Evolutionary conservation across 805 yeast species (phyloP), one percentile per base, ranked within the genome.

Genomic region (Myxozyma neglecta): DNA sequence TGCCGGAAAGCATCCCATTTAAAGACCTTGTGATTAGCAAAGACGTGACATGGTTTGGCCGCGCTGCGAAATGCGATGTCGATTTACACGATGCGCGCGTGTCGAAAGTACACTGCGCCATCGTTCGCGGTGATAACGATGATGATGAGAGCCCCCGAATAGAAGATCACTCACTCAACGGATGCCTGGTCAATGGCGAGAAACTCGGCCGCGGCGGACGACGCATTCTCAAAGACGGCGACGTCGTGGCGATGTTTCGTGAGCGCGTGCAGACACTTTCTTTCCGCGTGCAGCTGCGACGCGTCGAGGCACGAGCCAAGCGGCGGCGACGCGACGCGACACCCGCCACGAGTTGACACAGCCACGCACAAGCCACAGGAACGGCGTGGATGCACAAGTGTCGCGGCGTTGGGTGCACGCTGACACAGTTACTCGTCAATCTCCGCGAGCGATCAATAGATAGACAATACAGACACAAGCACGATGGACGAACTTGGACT

Each of bases 41-140:
- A 34, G 85, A 83, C 51, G 84, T 85, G 8, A 86, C 85, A 71
- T 80, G 85, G 59, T 81, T 93, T 57, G 98, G 99, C 1, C 78
- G 98, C 40, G 81, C 83, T 24, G 83, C 60, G 8, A 35, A 49
- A n/a, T 65, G 67, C 37, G 82, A 88, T 70, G 80, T 83, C 39
- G 78, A 77, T 47, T 82, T 89, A 16, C 77, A 81, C 37, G 97
- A 92, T 67, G 87, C 81, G 68, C 76, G 97, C 50, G 81, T 93
- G 69, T 92, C 97, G 1, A 89, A 90, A 66, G 79, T 86, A 0
- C 98, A 94, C 74, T 91, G 97, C 73, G 76, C 85, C 36, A 77
- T 93, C 13, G 69, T 79, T 60, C 90, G 87, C 70, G 47, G 10
- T n/a, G 10, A 10, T 7, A 16, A 42, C 4, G 46, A 42, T 6